Percentiles rank a stretch among this genome's conserved stretches.
phyloP scores from a whole-genome alignment of 2,329 filamentous ascomycete species.

The Seiridium unicorne region DNA sequence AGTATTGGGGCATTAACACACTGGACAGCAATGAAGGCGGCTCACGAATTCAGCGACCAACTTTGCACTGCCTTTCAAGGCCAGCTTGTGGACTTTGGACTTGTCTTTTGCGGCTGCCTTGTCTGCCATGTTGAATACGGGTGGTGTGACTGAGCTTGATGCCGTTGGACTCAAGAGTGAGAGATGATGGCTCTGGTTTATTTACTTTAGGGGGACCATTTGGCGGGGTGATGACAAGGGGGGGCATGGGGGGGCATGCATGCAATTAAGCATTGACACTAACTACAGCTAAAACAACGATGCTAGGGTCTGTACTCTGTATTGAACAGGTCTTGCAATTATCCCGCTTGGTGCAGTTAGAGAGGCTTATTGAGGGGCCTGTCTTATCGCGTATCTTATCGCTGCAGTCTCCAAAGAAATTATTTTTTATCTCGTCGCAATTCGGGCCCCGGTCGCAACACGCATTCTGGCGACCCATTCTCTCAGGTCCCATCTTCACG shows the following conservation, averaged over 20 bases:
- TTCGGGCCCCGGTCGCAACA: neutral
- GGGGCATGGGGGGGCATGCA: neutral
- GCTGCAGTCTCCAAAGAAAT: slow-evolving; percentile 1
- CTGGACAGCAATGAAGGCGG: slow-evolving; percentile 19
- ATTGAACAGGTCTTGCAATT: too few species aligned
- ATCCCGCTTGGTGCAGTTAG: too few species aligned
- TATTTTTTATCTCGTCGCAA: neutral
- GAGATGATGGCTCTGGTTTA: neutral
- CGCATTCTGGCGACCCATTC: neutral
- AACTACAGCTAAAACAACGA: too few species aligned
- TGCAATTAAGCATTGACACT: neutral
- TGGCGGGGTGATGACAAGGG: slow-evolving; percentile 3
- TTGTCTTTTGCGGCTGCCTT: slow-evolving; percentile 56
- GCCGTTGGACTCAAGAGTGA: neutral
- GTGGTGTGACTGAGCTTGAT: neutral
- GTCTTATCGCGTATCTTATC: slow-evolving; percentile 8
- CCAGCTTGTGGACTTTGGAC: slow-evolving; percentile 92
- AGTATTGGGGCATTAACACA: neutral
- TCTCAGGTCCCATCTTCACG: too few species aligned
- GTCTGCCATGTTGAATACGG: slow-evolving; percentile 21
- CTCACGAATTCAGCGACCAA: slow-evolving; percentile 93
- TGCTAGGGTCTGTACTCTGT: too few species aligned
- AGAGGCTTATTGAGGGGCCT: neutral
- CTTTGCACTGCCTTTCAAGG: slow-evolving; percentile 80
- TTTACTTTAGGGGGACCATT: slow-evolving; percentile 6